phyloP scores from a whole-genome alignment of 192 early-diverging fungal genomes.

The Cetraspora pellucida region DNA sequence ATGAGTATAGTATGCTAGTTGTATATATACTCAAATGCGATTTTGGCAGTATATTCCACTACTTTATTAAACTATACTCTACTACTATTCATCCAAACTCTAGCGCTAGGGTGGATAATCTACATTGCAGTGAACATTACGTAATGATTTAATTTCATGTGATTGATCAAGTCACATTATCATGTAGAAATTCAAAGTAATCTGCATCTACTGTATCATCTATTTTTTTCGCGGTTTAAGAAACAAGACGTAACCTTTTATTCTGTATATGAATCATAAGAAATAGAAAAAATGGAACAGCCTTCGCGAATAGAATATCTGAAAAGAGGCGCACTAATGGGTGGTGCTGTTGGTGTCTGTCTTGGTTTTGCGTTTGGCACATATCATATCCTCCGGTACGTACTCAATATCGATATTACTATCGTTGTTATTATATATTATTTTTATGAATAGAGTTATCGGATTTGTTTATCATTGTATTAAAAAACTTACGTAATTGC shows the following conservation, averaged over 20 bases:
- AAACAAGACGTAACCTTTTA: no score
- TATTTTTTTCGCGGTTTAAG: background rate
- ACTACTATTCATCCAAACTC: no score
- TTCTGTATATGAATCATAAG: background rate
- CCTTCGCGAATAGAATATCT: slow-evolving; percentile 58
- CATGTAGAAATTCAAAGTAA: no score
- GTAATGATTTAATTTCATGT: no score
- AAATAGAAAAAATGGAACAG: slow-evolving; percentile 36
- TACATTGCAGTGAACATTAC: no score
- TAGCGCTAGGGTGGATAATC: no score
- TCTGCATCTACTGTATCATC: no score
- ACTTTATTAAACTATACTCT: no score
- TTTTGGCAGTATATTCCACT: no score
- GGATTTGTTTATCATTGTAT: background rate
- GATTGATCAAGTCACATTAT: no score
- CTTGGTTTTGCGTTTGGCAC: slow-evolving; percentile 63
- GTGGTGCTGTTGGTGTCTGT: slow-evolving; percentile 64
- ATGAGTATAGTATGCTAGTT: no score
- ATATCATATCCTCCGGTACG: slow-evolving; percentile 52
- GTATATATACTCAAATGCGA: no score
- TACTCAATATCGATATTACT: background rate
- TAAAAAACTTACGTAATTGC: background rate
- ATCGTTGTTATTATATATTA: background rate
- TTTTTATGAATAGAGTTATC: slow-evolving; percentile 12
- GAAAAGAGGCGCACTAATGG: slow-evolving; percentile 69